phyloP scores from a whole-genome alignment of 2,329 filamentous ascomycete species.

The Plenodomus tracheiphilus region DNA sequence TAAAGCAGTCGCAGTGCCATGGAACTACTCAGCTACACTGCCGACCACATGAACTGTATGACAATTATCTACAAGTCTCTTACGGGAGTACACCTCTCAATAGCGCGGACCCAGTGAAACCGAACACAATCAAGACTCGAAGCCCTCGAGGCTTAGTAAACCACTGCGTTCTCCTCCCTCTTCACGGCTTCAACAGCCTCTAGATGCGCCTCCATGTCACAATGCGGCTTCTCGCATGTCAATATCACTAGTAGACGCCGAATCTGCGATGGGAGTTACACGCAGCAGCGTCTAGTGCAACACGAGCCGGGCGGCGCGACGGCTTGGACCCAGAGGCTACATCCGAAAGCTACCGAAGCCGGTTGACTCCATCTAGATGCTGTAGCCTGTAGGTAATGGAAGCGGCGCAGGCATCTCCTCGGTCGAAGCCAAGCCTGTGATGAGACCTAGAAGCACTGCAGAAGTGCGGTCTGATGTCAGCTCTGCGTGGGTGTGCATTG shows the following conservation, averaged over 20 bases:
- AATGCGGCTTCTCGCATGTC: slow-evolving; percentile 4
- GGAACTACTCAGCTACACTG: background rate
- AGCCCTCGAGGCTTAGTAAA: slow-evolving; percentile 2
- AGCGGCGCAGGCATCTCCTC: slow-evolving; percentile 11
- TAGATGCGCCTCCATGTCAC: background rate
- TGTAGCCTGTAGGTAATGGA: background rate
- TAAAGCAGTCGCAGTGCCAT: no score
- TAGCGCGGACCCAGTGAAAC: slow-evolving; percentile 5
- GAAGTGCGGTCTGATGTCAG: background rate
- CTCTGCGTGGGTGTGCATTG: background rate
- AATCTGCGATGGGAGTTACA: slow-evolving; percentile 4
- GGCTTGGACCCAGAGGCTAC: slow-evolving; percentile 14
- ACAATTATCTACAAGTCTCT: background rate
- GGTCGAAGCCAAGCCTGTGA: slow-evolving; percentile 6
- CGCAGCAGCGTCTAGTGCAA: slow-evolving; percentile 7
- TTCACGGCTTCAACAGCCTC: slow-evolving; percentile 6
- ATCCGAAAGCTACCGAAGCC: slow-evolving; percentile 7
- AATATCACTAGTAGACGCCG: background rate
- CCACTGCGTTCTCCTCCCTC: slow-evolving; percentile 7
- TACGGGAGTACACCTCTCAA: no score
- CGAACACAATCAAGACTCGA: slow-evolving; percentile 7
- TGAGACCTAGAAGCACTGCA: background rate
- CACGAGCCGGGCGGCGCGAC: slow-evolving; percentile 3
- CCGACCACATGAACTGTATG: background rate
- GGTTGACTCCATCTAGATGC: slow-evolving; percentile 1